phyloP scores from a whole-genome alignment of 768 basidiomycete species.

The Lentinula boryana region DNA sequence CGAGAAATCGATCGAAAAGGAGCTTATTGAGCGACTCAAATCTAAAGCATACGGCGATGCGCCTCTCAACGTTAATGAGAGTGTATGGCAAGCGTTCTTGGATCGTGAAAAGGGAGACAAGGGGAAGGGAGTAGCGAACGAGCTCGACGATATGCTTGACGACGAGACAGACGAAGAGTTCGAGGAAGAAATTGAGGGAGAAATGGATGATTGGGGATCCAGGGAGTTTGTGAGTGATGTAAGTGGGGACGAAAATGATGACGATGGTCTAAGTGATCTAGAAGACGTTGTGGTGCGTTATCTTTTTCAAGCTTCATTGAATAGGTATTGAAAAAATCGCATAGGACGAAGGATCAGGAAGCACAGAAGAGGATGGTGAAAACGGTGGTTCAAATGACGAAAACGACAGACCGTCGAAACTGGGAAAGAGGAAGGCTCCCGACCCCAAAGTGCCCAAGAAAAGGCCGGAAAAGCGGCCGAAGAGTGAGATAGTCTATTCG shows the following conservation, averaged over 20 bases:
- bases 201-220: conserved; percentile 53
- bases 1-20: conserved; percentile 92
- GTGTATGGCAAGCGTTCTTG: conserved; percentile 88
- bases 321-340: background rate
- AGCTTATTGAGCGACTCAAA: conserved; percentile 92
- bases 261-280: conserved; percentile 56
- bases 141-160: conserved; percentile 45
- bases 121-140: conserved; percentile 35
- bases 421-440: conserved; percentile 67
- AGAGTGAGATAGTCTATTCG: conserved; percentile 36
- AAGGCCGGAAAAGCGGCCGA: conserved; percentile 54
- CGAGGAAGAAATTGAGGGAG: conserved; percentile 46
- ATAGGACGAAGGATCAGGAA: conserved; percentile 38
- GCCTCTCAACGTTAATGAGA: conserved; percentile 97
- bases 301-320: background rate
- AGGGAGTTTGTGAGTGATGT: conserved; percentile 73
- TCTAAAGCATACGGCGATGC: conserved; percentile 97
- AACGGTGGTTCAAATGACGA: conserved; percentile 25
- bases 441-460: conserved; percentile 40
- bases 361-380: conserved; percentile 28
- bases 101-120: conserved; percentile 64
- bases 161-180: conserved; percentile 49
- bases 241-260: conserved; percentile 61
- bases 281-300: conserved; percentile 62
- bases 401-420: conserved; percentile 24